A percentile compares a stretch with the other conserved stretches of the same genome.
These are phyloP conservation scores for Penicillium janthinellum DNA, from an alignment of 2,329 filamentous ascomycete genomes.

Conservation along the genomic window DNA sequence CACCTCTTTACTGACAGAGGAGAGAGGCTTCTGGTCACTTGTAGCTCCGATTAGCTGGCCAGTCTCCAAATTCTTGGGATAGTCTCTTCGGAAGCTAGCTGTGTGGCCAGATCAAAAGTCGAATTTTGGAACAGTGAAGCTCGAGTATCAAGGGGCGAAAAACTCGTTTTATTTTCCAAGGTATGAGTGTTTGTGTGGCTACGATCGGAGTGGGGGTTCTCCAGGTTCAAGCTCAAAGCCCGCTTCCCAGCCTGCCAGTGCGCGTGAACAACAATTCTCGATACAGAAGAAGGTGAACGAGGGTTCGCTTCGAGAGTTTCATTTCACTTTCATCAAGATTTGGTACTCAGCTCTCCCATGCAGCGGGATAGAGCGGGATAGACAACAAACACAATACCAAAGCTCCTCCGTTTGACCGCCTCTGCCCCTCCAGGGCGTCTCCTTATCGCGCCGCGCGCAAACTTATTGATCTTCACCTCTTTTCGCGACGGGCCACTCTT, in stretches of 20 bases:
- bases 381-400: neutral
- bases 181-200: too few species aligned
- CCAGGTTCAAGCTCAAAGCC: too few species aligned
- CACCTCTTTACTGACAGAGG: neutral
- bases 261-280: too few species aligned
- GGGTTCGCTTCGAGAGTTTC: neutral
- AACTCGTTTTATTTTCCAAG: too few species aligned
- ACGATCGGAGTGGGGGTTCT: too few species aligned
- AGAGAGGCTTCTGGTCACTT: neutral
- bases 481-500: constrained; percentile 2
- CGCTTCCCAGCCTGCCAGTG: too few species aligned
- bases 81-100: neutral
- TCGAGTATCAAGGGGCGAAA: too few species aligned
- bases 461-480: neutral
- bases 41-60: neutral
- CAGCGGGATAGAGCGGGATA: neutral
- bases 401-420: constrained; percentile 16
- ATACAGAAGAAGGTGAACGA: too few species aligned
- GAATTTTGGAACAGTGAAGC: neutral
- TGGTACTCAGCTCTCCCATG: too few species aligned
- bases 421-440: constrained; percentile 18
- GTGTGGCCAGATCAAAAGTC: neutral
- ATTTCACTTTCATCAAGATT: neutral
- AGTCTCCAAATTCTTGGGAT: neutral
- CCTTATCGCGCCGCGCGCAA: constrained; percentile 22